A percentile compares a stretch with the other conserved stretches of the same genome.
Conservation (phyloP, 1,284 basidiomycete species). For the Fomitopsis betulina region DNA sequence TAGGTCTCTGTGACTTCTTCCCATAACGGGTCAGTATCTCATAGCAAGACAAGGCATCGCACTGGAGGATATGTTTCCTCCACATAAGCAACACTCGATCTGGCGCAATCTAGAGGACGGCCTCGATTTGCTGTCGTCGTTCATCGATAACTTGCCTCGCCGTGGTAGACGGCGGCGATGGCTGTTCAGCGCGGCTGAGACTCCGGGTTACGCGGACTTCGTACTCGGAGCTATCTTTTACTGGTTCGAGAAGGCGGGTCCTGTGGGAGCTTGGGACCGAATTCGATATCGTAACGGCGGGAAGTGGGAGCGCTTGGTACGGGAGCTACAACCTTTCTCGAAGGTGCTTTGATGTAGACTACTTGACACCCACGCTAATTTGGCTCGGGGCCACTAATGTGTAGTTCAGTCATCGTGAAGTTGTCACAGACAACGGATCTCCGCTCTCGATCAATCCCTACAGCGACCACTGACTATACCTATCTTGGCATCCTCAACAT, state of each 20-base stretch:
- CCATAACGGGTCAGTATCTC: not conserved
- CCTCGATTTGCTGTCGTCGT: slow-evolving; percentile 2
- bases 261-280: slow-evolving; percentile 6
- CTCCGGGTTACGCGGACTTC: slow-evolving; percentile 9
- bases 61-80: slow-evolving; percentile 9
- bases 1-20: not conserved
- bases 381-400: not conserved
- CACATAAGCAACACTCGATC: slow-evolving; percentile 2
- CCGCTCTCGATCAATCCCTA: not conserved
- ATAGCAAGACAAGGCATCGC: slow-evolving; percentile 1
- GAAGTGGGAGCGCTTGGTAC: slow-evolving; percentile 3
- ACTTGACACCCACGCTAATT: not conserved
- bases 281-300: slow-evolving; percentile 5
- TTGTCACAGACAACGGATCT: not conserved
- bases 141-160: slow-evolving; percentile 1
- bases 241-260: slow-evolving; percentile 8
- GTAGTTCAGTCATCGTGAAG: not conserved
- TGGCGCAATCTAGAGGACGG: slow-evolving; percentile 4
- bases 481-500: not conserved
- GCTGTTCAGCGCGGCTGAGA: slow-evolving; percentile 3
- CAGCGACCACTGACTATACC: not conserved
- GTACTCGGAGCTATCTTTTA: slow-evolving; percentile 5
- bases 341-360: slow-evolving; percentile 2
- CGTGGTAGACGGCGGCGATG: not conserved
- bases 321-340: slow-evolving; percentile 2